Percentiles rank a stretch among this genome's conserved stretches.
These are phyloP conservation scores for Pisolithus tinctorius DNA, from an alignment of 768 basidiomycete genomes.

Conservation along the genomic window DNA sequence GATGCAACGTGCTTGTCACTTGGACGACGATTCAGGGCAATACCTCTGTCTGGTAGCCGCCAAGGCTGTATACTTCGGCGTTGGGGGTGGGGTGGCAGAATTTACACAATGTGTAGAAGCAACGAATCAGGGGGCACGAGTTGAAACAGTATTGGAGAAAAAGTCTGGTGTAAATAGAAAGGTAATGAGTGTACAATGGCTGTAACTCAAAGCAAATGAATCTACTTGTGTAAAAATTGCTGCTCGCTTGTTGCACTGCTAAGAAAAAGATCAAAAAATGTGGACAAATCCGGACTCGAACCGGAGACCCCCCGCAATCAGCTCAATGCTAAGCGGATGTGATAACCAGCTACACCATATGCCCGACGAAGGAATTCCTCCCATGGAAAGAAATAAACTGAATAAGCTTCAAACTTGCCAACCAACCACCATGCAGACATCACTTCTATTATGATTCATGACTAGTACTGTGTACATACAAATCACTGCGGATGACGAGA, in stretches of 20 bases:
- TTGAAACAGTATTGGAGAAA: conserved; percentile 59
- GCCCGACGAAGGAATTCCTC: conserved; percentile 13
- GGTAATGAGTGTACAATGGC: conserved; percentile 61
- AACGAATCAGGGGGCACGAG: conserved; percentile 31
- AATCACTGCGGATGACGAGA: too few relatives aligned
- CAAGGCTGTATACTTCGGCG: conserved; percentile 88
- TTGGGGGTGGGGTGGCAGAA: conserved; percentile 75
- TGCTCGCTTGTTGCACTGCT: too few relatives aligned
- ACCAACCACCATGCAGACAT: neutral
- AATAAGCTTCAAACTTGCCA: neutral
- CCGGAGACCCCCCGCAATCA: conserved; percentile 33
- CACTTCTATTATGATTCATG: neutral
- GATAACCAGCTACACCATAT: conserved; percentile 36
- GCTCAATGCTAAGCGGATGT: conserved; percentile 34
- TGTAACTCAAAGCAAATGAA: neutral
- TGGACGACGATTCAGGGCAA: conserved; percentile 26
- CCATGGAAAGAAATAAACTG: neutral
- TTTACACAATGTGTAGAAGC: conserved; percentile 50
- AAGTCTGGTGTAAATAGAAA: conserved; percentile 65
- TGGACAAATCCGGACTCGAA: conserved; percentile 36
- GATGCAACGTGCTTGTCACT: conserved; percentile 34
- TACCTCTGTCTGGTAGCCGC: conserved; percentile 70
- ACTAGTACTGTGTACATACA: neutral
- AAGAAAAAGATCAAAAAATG: conserved; percentile 10
- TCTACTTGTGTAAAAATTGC: too few relatives aligned